Evolutionary conservation across 768 basidiomycete species (phyloP).

Genomic region (Omphalotus guepiniiformis): DNA sequence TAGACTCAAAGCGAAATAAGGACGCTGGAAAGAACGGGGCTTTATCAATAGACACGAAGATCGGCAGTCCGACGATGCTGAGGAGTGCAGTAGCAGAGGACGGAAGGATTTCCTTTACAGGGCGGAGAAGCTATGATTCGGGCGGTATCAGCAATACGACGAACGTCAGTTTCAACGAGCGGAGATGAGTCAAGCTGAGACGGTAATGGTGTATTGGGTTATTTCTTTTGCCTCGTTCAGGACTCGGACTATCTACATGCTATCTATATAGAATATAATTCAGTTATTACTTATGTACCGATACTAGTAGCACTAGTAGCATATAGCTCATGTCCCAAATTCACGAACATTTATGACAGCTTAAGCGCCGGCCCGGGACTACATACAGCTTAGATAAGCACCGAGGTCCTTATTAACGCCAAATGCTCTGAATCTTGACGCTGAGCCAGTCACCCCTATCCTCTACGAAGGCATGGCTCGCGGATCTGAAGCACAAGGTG

Average conservation of each 20-base stretch:
- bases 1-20: slow-evolving; percentile 47
- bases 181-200: slow-evolving; percentile 35
- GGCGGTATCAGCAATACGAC: slow-evolving; percentile 42
- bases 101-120: slow-evolving; percentile 33
- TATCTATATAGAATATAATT: not conserved
- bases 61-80: slow-evolving; percentile 39
- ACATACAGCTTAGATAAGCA: too few species aligned
- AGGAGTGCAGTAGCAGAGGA: slow-evolving; percentile 41
- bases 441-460: too few species aligned
- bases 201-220: slow-evolving; percentile 10
- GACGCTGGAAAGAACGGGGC: slow-evolving; percentile 23
- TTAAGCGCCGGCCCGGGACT: too few species aligned
- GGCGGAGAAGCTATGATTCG: slow-evolving; percentile 37
- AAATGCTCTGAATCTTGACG: too few species aligned
- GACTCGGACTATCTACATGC: not conserved
- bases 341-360: too few species aligned
- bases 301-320: not conserved
- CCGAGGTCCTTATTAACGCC: too few species aligned
- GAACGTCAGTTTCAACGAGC: slow-evolving; percentile 37
- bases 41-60: slow-evolving; percentile 45
- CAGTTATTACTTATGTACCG: not conserved
- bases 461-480: too few species aligned
- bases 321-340: too few species aligned
- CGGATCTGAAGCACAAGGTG: too few species aligned
- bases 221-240: not conserved